These are phyloP conservation scores for Entomortierella lignicola DNA, from an alignment of 192 early-diverging fungal species.

Conservation along the genomic window DNA sequence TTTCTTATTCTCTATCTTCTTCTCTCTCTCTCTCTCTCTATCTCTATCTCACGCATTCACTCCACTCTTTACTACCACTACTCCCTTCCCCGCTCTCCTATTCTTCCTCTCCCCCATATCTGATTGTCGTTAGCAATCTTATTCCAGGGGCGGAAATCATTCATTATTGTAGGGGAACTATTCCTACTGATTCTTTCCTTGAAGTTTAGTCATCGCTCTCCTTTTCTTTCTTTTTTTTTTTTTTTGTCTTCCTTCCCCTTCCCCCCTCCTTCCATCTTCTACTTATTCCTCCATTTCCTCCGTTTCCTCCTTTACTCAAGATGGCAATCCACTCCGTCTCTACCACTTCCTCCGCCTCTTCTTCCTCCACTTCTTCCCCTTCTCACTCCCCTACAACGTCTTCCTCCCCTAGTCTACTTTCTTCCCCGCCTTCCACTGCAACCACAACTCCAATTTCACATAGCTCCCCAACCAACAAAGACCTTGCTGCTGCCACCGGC, in stretches of 20 bases:
- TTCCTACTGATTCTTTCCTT: too few species aligned
- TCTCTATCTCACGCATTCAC: not conserved
- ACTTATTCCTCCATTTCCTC: not conserved
- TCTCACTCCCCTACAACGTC: conserved; percentile 54
- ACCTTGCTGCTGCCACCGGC: conserved; percentile 2
- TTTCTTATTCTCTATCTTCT: too few species aligned
- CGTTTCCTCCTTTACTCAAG: not conserved
- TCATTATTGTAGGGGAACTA: too few species aligned
- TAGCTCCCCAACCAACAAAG: conserved; percentile 53
- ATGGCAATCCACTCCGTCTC: conserved; percentile 60
- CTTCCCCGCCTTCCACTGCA: conserved; percentile 51
- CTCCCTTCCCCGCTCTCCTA: not conserved
- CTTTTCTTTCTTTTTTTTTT: not conserved
- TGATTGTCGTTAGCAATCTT: not conserved
- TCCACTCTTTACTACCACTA: not conserved
- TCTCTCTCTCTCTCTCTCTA: too few species aligned
- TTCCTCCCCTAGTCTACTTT: conserved; percentile 36
- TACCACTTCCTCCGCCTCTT: conserved; percentile 45
- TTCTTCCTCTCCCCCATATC: not conserved
- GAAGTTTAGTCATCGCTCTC: too few species aligned
- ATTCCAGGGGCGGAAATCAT: not conserved
- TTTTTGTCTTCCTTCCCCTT: not conserved
- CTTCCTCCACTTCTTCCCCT: conserved; percentile 53
- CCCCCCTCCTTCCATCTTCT: conserved; percentile 9
- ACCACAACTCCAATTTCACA: conserved; percentile 34